Base-by-base conservation (phyloP, 192 early-diverging fungal genomes). In the Rhizoclosmatium sp. region DNA sequence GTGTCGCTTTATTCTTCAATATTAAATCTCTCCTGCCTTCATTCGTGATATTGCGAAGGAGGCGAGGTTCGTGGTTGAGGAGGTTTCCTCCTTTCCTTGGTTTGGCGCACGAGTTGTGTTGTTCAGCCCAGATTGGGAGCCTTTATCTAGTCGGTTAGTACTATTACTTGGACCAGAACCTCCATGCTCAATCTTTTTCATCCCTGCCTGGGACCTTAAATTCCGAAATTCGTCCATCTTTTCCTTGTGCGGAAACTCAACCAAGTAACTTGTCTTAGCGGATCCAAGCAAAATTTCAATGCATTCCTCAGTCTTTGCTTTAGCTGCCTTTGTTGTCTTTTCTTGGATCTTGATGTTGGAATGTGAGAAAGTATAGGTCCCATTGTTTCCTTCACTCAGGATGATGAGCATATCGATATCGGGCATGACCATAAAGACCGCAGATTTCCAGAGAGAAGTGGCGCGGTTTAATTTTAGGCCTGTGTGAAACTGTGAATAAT, bases 391-490 rank as follows among this genome's bases (percentile, higher is more conserved):
- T 21, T 64, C 23, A 21, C 12, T 21, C 7, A 39, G 61, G 9
- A 64, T 39, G 21, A 64, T 64, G 12, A 64, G 21, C 61, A 64
- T 39, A 64, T 64, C 61, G 40, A 64, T 7, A 19, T 64, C 61
- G 5, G 61, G 61, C 61, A 64, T 64, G 21, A 64, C 61, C 61
- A 64, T 64, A 7, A 64, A 39, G 10, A 64, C 61, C 7, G 61
- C 61, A 19, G 61, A 64, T 64, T 64, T 64, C 61, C 61, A 64
- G 7, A 64, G 21, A 39, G 61, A 64, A 39, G 61, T 64, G 10
- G 23, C 12, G 0, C 61, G 5, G 40, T 64, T 64, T 5, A 10
- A 21, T 9, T 21, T 5, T 0, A 64, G 5, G 7, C 61, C 61
- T 7, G 40, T 64, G 40, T 64, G 61, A 21, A 64, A 64, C 56